Conservation (phyloP, 2,329 filamentous ascomycete genomes). For the Lasiodiplodia hormozganensis region DNA sequence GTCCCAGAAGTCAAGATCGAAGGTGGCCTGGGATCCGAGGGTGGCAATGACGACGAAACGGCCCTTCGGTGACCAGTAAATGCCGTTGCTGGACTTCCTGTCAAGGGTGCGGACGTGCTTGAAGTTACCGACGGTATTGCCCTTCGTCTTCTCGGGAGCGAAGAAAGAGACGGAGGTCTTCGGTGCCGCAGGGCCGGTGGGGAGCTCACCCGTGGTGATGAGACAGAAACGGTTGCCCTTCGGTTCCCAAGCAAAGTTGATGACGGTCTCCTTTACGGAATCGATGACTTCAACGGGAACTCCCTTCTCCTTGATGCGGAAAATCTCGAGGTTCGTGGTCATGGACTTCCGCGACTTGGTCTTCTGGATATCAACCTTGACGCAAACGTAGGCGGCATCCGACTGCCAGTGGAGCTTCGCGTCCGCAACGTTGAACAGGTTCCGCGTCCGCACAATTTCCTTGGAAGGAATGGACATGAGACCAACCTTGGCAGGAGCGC, state of each 20-base stretch:
- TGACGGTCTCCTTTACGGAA: slow-evolving; percentile 96
- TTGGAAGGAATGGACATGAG: slow-evolving; percentile 97
- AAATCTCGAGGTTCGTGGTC: slow-evolving; percentile 97
- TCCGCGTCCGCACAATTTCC: slow-evolving; percentile 90
- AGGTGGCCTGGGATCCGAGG: slow-evolving; percentile 89
- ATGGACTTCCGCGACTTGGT: slow-evolving; percentile 99
- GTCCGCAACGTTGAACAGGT: slow-evolving; percentile 97
- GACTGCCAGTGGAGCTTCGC: slow-evolving; percentile 99
- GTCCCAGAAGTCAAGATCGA: slow-evolving; percentile 97
- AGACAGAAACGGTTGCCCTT: slow-evolving; percentile 97
- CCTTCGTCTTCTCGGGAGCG: slow-evolving; percentile 94
- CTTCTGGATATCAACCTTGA: slow-evolving; percentile 93
- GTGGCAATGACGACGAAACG: slow-evolving; percentile 95
- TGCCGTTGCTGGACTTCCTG: slow-evolving; percentile 99
- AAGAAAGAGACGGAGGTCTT: slow-evolving; percentile 98
- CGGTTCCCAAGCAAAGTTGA: slow-evolving; percentile 99
- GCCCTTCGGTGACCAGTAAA: slow-evolving; percentile 97
- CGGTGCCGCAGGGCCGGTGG: slow-evolving; percentile 77
- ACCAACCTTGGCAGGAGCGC: slow-evolving; percentile 95
- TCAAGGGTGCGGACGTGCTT: slow-evolving; percentile 93
- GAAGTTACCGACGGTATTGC: slow-evolving; percentile 83
- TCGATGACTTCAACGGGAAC: slow-evolving; percentile 98
- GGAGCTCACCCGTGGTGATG: slow-evolving; percentile 89
- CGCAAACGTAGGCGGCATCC: slow-evolving; percentile 89
- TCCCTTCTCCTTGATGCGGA: slow-evolving; percentile 96